Percentiles rank a stretch among this genome's conserved stretches.
Evolutionary conservation across 176 grass and related monocot genomes (phyloP).

Genomic region (Poa pratensis): DNA sequence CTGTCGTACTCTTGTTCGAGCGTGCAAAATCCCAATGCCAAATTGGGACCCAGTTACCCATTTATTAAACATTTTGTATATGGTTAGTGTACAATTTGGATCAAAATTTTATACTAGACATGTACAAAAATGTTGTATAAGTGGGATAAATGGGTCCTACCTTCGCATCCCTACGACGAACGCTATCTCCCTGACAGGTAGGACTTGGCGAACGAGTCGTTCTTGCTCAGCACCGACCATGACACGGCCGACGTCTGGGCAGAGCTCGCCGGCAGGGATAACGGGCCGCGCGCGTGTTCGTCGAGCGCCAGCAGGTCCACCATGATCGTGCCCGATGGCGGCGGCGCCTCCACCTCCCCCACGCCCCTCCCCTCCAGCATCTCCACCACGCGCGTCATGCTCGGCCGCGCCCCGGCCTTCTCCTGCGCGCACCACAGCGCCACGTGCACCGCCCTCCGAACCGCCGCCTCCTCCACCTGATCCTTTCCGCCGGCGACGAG

Average conservation of each 20-base stretch:
- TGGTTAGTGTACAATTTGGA: too few species aligned
- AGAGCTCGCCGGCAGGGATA: not conserved
- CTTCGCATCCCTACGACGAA: too few species aligned
- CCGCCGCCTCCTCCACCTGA: slow-evolving; percentile 26
- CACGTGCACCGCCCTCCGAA: slow-evolving; percentile 53
- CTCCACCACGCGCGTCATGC: slow-evolving; percentile 72
- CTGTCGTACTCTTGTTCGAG: too few species aligned
- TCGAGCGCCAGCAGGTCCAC: slow-evolving; percentile 49
- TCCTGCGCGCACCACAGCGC: slow-evolving; percentile 80
- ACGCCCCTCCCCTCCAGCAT: slow-evolving; percentile 64
- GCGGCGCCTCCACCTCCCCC: slow-evolving; percentile 43
- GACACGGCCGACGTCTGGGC: not conserved
- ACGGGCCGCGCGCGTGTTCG: not conserved
- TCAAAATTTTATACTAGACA: too few species aligned
- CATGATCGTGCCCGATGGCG: slow-evolving; percentile 53
- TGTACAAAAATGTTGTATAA: too few species aligned
- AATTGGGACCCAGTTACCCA: too few species aligned
- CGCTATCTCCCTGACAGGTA: slow-evolving; percentile 47
- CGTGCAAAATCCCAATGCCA: too few species aligned
- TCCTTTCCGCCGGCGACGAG: not conserved
- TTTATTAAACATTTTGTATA: too few species aligned
- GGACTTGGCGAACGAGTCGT: slow-evolving; percentile 46
- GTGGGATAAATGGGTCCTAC: too few species aligned
- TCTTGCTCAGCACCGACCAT: slow-evolving; percentile 34
- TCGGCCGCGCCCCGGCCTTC: slow-evolving; percentile 52